Evolutionary conservation across 805 yeast genomes (phyloP), one percentile per base, ranked within the genome.

Genomic region (Metschnikowia santaceciliae): DNA sequence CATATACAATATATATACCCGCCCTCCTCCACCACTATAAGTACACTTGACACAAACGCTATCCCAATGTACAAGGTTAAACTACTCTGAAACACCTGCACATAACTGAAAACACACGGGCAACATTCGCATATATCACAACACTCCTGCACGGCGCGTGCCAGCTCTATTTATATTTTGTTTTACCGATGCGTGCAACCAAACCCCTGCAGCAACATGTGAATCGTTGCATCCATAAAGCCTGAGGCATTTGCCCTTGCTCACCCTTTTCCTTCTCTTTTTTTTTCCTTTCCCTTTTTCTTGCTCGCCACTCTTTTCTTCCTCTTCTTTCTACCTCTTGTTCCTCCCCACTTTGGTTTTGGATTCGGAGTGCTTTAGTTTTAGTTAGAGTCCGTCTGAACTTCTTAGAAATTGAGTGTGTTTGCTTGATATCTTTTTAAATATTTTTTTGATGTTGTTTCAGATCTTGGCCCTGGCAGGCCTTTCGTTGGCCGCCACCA

Each of bases 381-480:
- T 23, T 23, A 23, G 30, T 26, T 26, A 26, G 11, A 26, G 30
- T 37, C 15, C 8, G 26, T 23, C 26, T 23, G 26, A 23, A 6
- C 26, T 23, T 23, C 23, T 17, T 17, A 17, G 19, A 17, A 17
- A 17, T 17, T 36, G 20, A 17, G 11, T 10, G 22, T 17, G 5
- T 22, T 22, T 22, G 23, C 23, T 22, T 22, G 7, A 22, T 36
- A 17, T 11, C 41, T 38, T 38, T 15, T n/a, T 15, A 19, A 15
- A 17, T 17, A 2, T 17, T 6, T 6, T 23, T 7, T 14, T 8
- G 19, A 34, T 35, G 41, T 44, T 44, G 40, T 36, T 54, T 30
- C 50, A 55, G 38, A 49, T 49, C 22, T 48, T 56, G 48, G 56
- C 53, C 32, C 53, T 54, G 17, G 58, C 53, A 22, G 53, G 48